These are phyloP conservation scores for Aegilops umbellulata DNA, from an alignment of 176 grass and related monocot species.

Conservation along the genomic window DNA sequence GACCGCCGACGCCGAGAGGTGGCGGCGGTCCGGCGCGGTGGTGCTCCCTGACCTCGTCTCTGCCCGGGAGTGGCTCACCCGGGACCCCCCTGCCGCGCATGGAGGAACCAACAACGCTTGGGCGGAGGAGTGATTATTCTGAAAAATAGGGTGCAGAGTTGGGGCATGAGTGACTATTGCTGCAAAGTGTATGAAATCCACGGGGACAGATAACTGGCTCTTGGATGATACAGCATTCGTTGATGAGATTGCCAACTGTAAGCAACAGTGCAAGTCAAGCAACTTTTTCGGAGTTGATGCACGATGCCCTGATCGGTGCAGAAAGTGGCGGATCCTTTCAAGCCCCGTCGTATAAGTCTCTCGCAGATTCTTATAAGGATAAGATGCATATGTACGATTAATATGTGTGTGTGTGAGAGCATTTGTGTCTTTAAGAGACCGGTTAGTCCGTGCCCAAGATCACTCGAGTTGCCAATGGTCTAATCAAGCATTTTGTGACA, in stretches of 20 bases:
- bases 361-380: fast-evolving
- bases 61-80: conserved; percentile 56
- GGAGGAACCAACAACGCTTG: not conserved
- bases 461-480: no score
- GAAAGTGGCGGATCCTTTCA: not conserved
- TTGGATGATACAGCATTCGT: not conserved
- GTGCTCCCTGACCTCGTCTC: conserved; percentile 78
- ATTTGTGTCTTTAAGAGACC: no score
- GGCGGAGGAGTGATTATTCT: not conserved
- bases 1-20: conserved; percentile 59
- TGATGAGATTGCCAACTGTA: not conserved
- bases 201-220: no score
- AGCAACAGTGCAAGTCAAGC: not conserved
- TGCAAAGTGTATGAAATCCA: not conserved
- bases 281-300: not conserved
- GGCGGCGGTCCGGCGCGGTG: conserved; percentile 48
- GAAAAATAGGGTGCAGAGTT: not conserved
- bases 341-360: no score
- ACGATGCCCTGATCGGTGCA: not conserved
- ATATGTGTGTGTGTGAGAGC: no score
- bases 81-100: not conserved
- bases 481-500: no score
- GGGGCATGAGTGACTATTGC: not conserved
- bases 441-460: no score
- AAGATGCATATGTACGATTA: no score